phyloP scores from a whole-genome alignment of 768 basidiomycete genomes.

The Hericium erinaceus region DNA sequence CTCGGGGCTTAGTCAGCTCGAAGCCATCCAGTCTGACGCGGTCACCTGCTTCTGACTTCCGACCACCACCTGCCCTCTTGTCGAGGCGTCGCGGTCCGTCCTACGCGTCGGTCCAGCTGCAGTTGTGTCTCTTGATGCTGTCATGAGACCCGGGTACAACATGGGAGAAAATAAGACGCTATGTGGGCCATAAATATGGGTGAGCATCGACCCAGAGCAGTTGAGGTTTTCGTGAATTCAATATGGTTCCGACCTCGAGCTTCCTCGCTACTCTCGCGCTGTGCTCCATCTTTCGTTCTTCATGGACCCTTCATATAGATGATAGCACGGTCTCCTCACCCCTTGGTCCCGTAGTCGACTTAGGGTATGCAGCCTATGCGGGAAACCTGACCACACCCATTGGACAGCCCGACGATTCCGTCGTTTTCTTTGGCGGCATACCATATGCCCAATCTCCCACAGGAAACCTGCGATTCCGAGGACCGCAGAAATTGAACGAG shows the following conservation, averaged over 20 bases:
- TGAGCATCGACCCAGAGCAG: too few relatives aligned
- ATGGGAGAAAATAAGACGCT: too few relatives aligned
- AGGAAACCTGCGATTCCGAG: constrained; percentile 35
- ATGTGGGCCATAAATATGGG: too few relatives aligned
- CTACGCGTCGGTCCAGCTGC: constrained; percentile 4
- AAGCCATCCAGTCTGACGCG: background rate
- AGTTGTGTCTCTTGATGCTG: background rate
- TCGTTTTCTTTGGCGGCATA: constrained; percentile 38
- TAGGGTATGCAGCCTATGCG: background rate
- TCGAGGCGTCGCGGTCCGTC: too few relatives aligned
- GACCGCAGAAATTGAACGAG: constrained; percentile 27
- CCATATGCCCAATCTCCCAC: constrained; percentile 48
- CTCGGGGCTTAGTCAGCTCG: background rate
- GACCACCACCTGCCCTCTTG: background rate
- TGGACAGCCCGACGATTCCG: constrained; percentile 24
- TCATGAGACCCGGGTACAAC: background rate
- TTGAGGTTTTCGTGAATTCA: too few relatives aligned
- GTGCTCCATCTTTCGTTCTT: too few relatives aligned
- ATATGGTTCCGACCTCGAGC: too few relatives aligned
- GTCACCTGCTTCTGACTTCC: background rate
- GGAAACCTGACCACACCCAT: background rate
- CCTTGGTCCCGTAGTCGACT: background rate
- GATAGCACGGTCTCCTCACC: too few relatives aligned
- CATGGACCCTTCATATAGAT: too few relatives aligned
- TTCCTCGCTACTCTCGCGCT: too few relatives aligned